These are phyloP conservation scores for Tolypocladium inflatum DNA, from an alignment of 2,329 filamentous ascomycete genomes.

Conservation along the genomic window DNA sequence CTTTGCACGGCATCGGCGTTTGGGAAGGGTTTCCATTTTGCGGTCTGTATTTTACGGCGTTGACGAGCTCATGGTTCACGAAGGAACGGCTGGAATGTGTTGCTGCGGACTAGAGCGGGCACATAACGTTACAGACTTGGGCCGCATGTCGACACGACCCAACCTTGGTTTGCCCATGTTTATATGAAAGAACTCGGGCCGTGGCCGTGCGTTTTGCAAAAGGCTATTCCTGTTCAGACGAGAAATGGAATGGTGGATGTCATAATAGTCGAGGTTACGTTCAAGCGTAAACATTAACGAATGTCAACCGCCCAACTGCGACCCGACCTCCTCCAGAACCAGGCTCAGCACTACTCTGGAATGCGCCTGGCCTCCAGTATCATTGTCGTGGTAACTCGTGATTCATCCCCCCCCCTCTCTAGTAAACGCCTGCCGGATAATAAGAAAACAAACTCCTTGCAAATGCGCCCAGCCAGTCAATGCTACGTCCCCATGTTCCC, in stretches of 20 bases:
- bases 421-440: not conserved
- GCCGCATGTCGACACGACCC: not conserved
- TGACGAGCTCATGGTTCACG: not conserved
- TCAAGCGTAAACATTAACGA: not conserved
- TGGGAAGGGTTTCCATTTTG: not conserved
- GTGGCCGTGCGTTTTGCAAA: not conserved
- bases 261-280: not conserved
- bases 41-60: not conserved
- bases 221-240: not conserved
- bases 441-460: not conserved
- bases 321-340: not conserved
- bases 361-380: not conserved
- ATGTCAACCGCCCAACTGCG: not conserved
- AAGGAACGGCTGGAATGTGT: constrained; percentile 1
- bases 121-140: not conserved
- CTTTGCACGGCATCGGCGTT: not conserved
- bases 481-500: not conserved
- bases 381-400: not conserved
- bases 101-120: not conserved
- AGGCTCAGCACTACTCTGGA: not conserved
- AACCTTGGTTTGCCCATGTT: not conserved
- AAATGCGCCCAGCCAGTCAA: not conserved
- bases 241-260: not conserved
- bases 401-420: not conserved
- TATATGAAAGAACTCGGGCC: not conserved